phyloP scores from a whole-genome alignment of 2,329 filamentous ascomycete species.

The Penicillium sp. region DNA sequence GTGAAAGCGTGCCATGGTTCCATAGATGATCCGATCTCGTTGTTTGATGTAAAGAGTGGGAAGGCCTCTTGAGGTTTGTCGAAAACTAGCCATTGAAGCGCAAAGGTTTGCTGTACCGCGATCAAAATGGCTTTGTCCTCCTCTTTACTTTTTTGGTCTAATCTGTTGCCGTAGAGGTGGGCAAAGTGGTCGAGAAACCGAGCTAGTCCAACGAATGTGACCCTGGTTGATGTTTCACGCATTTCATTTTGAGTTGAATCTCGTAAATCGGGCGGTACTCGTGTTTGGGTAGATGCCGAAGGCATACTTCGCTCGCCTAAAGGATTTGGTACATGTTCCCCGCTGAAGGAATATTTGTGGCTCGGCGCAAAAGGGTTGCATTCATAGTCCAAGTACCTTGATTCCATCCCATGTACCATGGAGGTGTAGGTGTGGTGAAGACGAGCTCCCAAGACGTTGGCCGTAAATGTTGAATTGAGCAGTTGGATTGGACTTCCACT shows the following conservation, averaged over 20 bases:
- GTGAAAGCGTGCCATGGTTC: background rate
- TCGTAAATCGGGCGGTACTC: background rate
- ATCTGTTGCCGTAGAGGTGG: constrained; percentile 1
- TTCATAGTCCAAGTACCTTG: constrained; percentile 1
- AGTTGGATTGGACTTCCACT: background rate
- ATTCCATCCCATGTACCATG: constrained; percentile 2
- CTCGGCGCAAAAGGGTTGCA: background rate
- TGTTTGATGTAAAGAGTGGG: background rate
- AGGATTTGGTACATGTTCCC: background rate
- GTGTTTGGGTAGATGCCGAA: background rate
- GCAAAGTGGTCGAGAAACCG: constrained; percentile 1
- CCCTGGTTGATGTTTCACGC: background rate
- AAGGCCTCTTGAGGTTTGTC: background rate
- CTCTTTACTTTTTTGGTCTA: background rate
- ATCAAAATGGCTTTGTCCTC: background rate
- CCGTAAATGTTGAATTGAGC: background rate
- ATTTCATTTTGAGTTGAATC: background rate
- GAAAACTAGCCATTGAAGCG: background rate
- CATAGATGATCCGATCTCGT: background rate
- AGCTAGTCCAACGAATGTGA: background rate
- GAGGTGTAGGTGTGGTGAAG: background rate
- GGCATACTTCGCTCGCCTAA: background rate
- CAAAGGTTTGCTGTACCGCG: background rate
- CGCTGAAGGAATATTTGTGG: background rate
- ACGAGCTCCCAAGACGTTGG: background rate